Conservation (phyloP, 805 yeast genomes). For the Zygoascus flipseniorum region DNA sequence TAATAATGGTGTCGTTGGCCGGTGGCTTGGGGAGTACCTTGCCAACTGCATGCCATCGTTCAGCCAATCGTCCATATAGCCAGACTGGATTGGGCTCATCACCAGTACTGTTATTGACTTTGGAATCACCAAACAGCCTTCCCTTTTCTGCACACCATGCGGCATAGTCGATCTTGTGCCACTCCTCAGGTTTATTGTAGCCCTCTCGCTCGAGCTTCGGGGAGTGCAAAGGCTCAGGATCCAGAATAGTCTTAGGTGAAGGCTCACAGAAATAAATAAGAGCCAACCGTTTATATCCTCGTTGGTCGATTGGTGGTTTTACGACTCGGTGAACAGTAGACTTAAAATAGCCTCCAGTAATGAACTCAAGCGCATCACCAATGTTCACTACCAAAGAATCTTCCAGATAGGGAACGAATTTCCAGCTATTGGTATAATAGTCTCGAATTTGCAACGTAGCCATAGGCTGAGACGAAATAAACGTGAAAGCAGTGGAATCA, state of each 20-base stretch:
- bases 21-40: conserved; percentile 1
- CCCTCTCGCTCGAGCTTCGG: conserved; percentile 33
- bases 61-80: conserved; percentile 35
- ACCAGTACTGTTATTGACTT: conserved; percentile 29
- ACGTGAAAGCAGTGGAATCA: conserved; percentile 36
- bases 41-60: conserved; percentile 35
- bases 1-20: neutral
- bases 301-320: conserved; percentile 39
- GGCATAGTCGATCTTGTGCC: conserved; percentile 33
- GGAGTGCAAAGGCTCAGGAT: conserved; percentile 35
- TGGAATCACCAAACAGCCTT: conserved; percentile 35
- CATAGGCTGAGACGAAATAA: conserved; percentile 36
- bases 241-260: conserved; percentile 29
- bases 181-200: conserved; percentile 23
- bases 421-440: conserved; percentile 30
- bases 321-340: conserved; percentile 41
- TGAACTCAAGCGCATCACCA: conserved; percentile 36
- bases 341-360: conserved; percentile 40
- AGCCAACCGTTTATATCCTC: conserved; percentile 30
- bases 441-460: conserved; percentile 34
- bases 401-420: conserved; percentile 31
- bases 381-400: conserved; percentile 34
- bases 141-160: conserved; percentile 44
- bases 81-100: conserved; percentile 34
- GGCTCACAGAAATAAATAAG: conserved; percentile 39